Percentiles rank a stretch among this genome's conserved stretches.
Conservation (phyloP, 306 rosid genomes). For the Crotalaria pallida region DNA sequence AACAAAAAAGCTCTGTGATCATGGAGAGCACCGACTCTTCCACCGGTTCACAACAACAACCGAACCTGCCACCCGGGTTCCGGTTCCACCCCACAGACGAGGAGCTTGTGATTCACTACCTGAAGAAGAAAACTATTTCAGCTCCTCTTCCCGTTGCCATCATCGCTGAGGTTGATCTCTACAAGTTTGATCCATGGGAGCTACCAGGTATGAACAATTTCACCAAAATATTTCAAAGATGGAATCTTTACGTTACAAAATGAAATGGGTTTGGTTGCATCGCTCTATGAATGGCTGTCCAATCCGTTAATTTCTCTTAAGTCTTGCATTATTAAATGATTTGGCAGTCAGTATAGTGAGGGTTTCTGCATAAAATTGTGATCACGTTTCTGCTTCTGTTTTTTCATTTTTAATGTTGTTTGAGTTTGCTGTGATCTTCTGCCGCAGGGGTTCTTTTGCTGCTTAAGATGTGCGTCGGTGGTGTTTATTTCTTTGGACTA, state of each 20-base stretch:
- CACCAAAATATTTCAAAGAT: background rate
- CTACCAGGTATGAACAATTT: slow-evolving; percentile 58
- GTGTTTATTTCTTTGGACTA: no score
- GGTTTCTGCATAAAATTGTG: no score
- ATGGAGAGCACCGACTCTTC: slow-evolving; percentile 95
- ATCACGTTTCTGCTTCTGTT: no score
- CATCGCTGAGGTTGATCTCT: slow-evolving; percentile 89
- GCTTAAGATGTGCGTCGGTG: no score
- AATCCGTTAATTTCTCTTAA: no score
- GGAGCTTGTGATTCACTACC: slow-evolving; percentile 91
- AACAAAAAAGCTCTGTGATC: background rate
- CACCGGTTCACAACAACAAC: slow-evolving; percentile 56
- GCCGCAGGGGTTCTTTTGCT: no score
- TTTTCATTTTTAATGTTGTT: no score
- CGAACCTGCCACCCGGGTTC: slow-evolving; percentile 86
- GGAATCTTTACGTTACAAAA: background rate
- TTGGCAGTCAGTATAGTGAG: no score
- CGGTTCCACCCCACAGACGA: slow-evolving; percentile 98
- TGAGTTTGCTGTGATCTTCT: no score
- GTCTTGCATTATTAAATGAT: no score
- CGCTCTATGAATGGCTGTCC: no score
- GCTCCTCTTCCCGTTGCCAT: slow-evolving; percentile 71
- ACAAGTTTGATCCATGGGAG: slow-evolving; percentile 98
- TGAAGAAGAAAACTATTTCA: slow-evolving; percentile 65
- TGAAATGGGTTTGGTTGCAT: background rate